Conservation (phyloP, 768 basidiomycete species). For the Mycena latifolia region DNA sequence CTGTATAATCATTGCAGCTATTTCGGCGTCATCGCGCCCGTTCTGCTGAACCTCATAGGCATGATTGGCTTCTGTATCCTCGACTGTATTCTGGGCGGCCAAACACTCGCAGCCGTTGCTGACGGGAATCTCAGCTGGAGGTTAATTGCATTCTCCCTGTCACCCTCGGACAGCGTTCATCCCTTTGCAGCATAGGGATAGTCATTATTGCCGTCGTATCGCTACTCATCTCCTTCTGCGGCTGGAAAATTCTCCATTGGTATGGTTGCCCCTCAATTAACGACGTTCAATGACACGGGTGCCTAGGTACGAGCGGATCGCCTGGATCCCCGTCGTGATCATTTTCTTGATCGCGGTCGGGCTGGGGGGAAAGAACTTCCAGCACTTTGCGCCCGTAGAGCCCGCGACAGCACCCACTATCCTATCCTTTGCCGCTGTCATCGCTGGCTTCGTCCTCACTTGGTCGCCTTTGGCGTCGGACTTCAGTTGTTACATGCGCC, state of each 20-base stretch:
- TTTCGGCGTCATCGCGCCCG: constrained; percentile 73
- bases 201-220: constrained; percentile 81
- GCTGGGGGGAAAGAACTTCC: constrained; percentile 79
- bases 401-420: constrained; percentile 69
- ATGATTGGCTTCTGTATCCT: constrained; percentile 80
- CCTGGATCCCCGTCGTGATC: constrained; percentile 85
- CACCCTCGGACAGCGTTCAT: not conserved
- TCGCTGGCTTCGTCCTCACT: constrained; percentile 81
- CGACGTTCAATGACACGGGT: not conserved
- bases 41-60: constrained; percentile 71
- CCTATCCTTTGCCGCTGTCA: constrained; percentile 74
- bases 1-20: too few relatives aligned
- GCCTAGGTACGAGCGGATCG: constrained; percentile 77
- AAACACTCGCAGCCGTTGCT: constrained; percentile 57
- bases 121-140: constrained; percentile 57
- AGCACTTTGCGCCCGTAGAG: constrained; percentile 56
- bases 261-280: constrained; percentile 25
- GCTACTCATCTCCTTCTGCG: constrained; percentile 74
- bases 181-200: constrained; percentile 76
- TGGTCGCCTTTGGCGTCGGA: constrained; percentile 75
- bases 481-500: constrained; percentile 78
- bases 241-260: constrained; percentile 63
- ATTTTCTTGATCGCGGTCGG: constrained; percentile 79
- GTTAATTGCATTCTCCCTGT: constrained; percentile 42
- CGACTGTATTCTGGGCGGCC: constrained; percentile 79